Percentiles rank a stretch among this genome's conserved stretches.
These are phyloP conservation scores for Prototheca cutis DNA, from an alignment of 163 green algal species.

Conservation along the genomic window DNA sequence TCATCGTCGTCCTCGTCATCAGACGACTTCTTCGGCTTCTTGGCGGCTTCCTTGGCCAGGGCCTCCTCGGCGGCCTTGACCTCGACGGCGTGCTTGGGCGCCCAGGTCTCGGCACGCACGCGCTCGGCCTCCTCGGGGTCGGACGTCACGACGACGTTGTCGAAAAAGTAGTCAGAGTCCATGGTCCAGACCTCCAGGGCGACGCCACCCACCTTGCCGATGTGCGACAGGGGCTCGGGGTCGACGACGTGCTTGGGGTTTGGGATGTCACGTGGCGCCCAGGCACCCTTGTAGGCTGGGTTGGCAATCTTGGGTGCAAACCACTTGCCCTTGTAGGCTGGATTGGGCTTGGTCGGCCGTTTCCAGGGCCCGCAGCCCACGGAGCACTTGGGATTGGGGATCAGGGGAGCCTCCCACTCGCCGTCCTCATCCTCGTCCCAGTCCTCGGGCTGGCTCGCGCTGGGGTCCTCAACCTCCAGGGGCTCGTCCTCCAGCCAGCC, in stretches of 20 bases:
- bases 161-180: slow-evolving; percentile 73
- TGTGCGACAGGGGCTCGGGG: slow-evolving; percentile 42
- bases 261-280: slow-evolving; percentile 58
- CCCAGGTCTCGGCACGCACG: slow-evolving; percentile 39
- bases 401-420: slow-evolving; percentile 62
- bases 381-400: slow-evolving; percentile 55
- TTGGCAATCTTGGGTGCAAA: slow-evolving; percentile 70
- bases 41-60: background rate
- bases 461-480: slow-evolving; percentile 59
- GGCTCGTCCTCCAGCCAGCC: slow-evolving; percentile 88
- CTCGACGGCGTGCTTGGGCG: slow-evolving; percentile 25
- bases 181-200: slow-evolving; percentile 93
- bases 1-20: slow-evolving; percentile 1
- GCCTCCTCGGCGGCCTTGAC: background rate
- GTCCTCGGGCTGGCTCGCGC: slow-evolving; percentile 69
- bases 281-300: slow-evolving; percentile 81
- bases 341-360: slow-evolving; percentile 62
- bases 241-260: slow-evolving; percentile 81
- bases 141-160: slow-evolving; percentile 67
- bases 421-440: slow-evolving; percentile 87
- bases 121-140: slow-evolving; percentile 31
- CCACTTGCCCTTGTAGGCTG: slow-evolving; percentile 73
- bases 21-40: background rate
- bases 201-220: slow-evolving; percentile 64
- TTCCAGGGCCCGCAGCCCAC: slow-evolving; percentile 77